A percentile compares a stretch with the other conserved stretches of the same genome.
Evolutionary conservation across 345 rosid genomes (phyloP).

Genomic region (Gossypium mustelinum): DNA sequence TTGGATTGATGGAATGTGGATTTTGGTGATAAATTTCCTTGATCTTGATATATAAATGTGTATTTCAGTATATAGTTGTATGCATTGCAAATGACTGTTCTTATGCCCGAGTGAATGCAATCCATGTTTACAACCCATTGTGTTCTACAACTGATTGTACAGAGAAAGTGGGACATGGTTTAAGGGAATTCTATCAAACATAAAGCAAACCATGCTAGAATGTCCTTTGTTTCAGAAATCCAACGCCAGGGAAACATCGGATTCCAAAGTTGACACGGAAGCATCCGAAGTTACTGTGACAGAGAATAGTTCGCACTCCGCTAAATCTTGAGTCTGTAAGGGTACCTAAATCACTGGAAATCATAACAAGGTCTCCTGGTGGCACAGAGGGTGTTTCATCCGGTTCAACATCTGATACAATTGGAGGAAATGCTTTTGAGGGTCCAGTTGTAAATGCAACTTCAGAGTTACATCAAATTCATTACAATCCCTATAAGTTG

Average conservation of each 20-base stretch:
- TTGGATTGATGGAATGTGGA: background rate
- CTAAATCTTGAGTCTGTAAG: background rate
- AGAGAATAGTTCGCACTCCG: background rate
- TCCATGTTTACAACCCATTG: constrained; percentile 15
- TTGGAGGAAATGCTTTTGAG: background rate
- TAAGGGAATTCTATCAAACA: constrained; percentile 22
- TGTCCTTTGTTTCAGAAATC: constrained; percentile 5
- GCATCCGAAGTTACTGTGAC: background rate
- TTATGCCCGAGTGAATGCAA: background rate
- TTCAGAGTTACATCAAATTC: background rate
- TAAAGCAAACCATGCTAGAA: constrained; percentile 24
- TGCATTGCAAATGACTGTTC: constrained; percentile 1
- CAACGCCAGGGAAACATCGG: constrained; percentile 17
- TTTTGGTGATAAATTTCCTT: background rate
- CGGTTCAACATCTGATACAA: background rate
- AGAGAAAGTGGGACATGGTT: constrained; percentile 20
- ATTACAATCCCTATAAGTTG: background rate
- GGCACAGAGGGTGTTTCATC: background rate
- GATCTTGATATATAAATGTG: background rate
- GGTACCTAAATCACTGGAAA: background rate
- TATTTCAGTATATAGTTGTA: background rate
- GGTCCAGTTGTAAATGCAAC: constrained; percentile 7
- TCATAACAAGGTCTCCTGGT: background rate
- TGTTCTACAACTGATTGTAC: background rate
- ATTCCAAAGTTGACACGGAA: background rate